phyloP scores from a whole-genome alignment of 2,329 filamentous ascomycete species.

The Thermoascus crustaceus region DNA sequence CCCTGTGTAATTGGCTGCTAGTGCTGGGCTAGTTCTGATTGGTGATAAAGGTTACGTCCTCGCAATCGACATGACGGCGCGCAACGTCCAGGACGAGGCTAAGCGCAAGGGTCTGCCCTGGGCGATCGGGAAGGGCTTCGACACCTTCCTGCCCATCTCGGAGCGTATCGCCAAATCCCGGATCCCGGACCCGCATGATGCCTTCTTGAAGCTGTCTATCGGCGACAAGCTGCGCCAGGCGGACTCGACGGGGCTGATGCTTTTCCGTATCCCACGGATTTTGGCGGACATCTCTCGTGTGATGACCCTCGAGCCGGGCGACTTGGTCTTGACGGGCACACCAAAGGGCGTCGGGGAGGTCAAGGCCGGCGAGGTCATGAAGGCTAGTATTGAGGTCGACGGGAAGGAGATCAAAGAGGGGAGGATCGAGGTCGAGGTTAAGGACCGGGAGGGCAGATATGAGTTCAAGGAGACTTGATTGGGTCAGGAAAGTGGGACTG shows the following conservation, averaged over 20 bases:
- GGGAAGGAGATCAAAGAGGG: conserved; percentile 81
- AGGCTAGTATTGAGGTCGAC: conserved; percentile 67
- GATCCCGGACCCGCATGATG: conserved; percentile 80
- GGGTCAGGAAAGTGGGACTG: conserved; percentile 2
- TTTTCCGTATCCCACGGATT: conserved; percentile 81
- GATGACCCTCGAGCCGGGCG: conserved; percentile 86
- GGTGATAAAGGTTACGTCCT: conserved; percentile 64
- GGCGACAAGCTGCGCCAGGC: conserved; percentile 71
- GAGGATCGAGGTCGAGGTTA: conserved; percentile 72
- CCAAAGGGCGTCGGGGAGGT: conserved; percentile 91
- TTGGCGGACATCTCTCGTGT: conserved; percentile 88
- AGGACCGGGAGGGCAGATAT: conserved; percentile 70
- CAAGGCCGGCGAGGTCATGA: conserved; percentile 77
- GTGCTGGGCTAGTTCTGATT: conserved; percentile 9
- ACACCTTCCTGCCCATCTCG: conserved; percentile 89
- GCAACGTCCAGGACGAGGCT: conserved; percentile 91
- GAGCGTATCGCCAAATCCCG: conserved; percentile 68
- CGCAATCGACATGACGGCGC: conserved; percentile 93
- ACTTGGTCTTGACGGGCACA: conserved; percentile 92
- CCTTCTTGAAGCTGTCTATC: conserved; percentile 77
- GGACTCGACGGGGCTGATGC: conserved; percentile 88
- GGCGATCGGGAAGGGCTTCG: conserved; percentile 95
- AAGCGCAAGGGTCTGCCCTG: conserved; percentile 96
- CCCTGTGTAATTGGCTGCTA: neutral
- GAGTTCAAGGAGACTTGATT: conserved; percentile 63